These are phyloP conservation scores for Aureobasidium sp. DNA, from an alignment of 2,329 filamentous ascomycete genomes.

Conservation along the genomic window DNA sequence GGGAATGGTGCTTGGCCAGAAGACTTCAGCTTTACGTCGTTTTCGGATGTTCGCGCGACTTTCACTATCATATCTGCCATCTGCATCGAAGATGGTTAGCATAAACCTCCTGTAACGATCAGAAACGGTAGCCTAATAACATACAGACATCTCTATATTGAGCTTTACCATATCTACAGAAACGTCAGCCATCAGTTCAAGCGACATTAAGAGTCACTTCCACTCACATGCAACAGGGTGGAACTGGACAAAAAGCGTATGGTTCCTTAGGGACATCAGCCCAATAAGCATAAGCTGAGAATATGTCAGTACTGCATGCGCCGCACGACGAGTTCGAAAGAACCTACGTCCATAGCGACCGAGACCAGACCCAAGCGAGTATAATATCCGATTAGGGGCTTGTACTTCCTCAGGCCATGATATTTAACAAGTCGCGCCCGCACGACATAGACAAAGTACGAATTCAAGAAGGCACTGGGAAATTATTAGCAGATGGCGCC, in stretches of 20 bases:
- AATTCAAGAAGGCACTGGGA: constrained; percentile 27
- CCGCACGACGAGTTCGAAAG: not conserved
- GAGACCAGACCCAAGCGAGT: constrained; percentile 44
- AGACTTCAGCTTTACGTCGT: constrained; percentile 1
- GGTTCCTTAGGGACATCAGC: constrained; percentile 10
- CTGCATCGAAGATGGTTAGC: not conserved
- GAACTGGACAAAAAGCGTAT: constrained; percentile 39
- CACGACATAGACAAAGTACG: constrained; percentile 37
- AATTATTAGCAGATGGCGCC: not conserved
- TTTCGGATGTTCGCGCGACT: constrained; percentile 22
- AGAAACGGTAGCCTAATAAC: not conserved
- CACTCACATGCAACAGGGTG: constrained; percentile 33
- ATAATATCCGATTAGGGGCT: constrained; percentile 45
- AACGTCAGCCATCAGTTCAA: not conserved
- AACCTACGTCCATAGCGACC: constrained; percentile 39
- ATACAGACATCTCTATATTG: constrained; percentile 42
- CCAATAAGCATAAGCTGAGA: constrained; percentile 12
- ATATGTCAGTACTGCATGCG: not conserved
- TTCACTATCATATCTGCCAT: constrained; percentile 39
- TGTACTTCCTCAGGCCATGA: constrained; percentile 46
- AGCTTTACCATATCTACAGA: constrained; percentile 38
- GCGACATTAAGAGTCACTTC: not conserved
- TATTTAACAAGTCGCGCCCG: constrained; percentile 39
- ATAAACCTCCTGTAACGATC: not conserved
- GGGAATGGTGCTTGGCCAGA: not conserved